Base-by-base conservation (phyloP, 441 rosid genomes). In the Gossypium trilobum region DNA sequence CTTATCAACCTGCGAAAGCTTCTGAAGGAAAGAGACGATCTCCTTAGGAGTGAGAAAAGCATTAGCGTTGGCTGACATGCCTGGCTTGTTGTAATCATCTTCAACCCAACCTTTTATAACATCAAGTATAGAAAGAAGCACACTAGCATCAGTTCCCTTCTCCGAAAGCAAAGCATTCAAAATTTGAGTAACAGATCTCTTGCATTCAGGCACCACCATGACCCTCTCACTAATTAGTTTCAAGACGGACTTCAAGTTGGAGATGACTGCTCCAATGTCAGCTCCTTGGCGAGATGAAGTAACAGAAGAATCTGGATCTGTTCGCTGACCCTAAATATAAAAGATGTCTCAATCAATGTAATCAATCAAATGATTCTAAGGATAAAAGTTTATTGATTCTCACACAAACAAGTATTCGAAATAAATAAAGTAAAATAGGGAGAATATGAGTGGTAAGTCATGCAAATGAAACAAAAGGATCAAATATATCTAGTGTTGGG, bases 1-100 rank as follows among this genome's bases (percentile, higher is more conserved):
- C 84, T 91, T 92, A 82, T 95, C 99, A 63, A 91, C 92, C 80
- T 88, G 97, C 14, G 98, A 92, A 73, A 95, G 96, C 83, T 87
- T 92, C 81, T 87, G 95, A 74, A 95, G 90, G 79, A 95, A 87
- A 78, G 95, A 85, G 61, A 91, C 84, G 71, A 93, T 80, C 78
- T 95, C 99, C 83, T 95, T 91, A 5, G 84, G 82, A 78, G 87
- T 81, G 55, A 91, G 88, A 77, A 91, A 87, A 74, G 83, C 74
- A 78, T 69, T 76, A 61, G 93, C 79, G 7, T 83, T 62, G 68
- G 77, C 85, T 73, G 85, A 62, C 60, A 78, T 71, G 44, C 93
- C 89, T 67, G 81, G 81, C 78, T 87, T 91, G 80, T 85, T 63
- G 56, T 81, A 79, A 73, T 89, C 90, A 80, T 89, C 94, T 85